A percentile compares a stretch with the other conserved stretches of the same genome.
phyloP scores from a whole-genome alignment of 495 filamentous ascomycete species.

The Hypoxylon rickii region DNA sequence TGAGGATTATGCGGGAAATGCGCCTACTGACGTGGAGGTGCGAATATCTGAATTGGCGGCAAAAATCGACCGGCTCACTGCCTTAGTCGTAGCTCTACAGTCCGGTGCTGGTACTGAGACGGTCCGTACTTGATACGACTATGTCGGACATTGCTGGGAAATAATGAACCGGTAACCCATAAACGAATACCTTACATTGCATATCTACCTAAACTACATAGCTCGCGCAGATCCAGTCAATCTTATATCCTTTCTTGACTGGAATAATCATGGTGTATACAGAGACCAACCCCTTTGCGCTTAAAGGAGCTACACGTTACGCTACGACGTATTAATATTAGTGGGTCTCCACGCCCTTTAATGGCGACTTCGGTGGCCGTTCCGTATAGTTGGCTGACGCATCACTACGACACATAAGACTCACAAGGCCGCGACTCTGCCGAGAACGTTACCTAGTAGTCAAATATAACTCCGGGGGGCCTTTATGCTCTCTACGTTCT shows the following conservation, averaged over 20 bases:
- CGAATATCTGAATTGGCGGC: constrained; percentile 49
- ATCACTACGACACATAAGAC: background rate
- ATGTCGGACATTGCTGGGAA: background rate
- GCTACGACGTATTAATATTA: no score
- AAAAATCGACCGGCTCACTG: constrained; percentile 55
- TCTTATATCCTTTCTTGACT: no score
- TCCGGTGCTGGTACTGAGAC: constrained; percentile 18
- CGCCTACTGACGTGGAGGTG: constrained; percentile 45
- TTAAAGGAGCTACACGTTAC: no score
- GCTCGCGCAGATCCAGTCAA: no score
- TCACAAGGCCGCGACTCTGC: no score
- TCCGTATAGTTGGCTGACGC: background rate
- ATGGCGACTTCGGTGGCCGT: background rate
- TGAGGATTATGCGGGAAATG: constrained; percentile 38
- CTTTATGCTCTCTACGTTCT: no score
- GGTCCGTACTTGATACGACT: constrained; percentile 15
- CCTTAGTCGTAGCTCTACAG: constrained; percentile 48
- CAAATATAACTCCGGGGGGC: no score
- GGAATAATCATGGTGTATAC: no score
- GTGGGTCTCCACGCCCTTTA: constrained; percentile 18
- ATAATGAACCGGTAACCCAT: background rate
- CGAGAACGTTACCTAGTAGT: no score
- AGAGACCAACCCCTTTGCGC: no score
- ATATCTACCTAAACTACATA: no score
- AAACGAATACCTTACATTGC: no score